phyloP scores from a whole-genome alignment of 768 basidiomycete species.

The Lactifluus echinatus region DNA sequence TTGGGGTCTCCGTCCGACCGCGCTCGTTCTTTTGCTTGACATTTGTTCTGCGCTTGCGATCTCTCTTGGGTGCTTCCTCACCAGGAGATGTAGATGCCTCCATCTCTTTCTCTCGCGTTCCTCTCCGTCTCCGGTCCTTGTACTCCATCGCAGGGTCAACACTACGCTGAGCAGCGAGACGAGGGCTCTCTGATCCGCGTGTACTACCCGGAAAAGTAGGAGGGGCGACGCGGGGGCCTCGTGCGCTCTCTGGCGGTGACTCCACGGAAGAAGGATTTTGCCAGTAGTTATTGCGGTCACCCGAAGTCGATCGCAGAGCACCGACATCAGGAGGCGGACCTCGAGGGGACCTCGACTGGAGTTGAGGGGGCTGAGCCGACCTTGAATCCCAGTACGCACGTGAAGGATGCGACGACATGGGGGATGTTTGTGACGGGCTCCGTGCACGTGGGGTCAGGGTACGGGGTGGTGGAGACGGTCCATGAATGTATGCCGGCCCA shows the following conservation, averaged over 20 bases:
- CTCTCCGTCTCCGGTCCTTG: conserved; percentile 37
- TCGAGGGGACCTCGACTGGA: conserved; percentile 23
- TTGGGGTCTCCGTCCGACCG: conserved; percentile 38
- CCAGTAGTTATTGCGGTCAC: conserved; percentile 13
- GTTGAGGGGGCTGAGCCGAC: conserved; percentile 30
- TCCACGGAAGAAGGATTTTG: conserved; percentile 5
- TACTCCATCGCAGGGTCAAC: conserved; percentile 33
- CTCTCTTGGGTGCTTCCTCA: conserved; percentile 44
- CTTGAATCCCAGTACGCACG: conserved; percentile 55
- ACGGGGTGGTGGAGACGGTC: conserved; percentile 27
- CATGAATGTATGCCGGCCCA: conserved; percentile 28
- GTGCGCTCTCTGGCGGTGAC: conserved; percentile 23
- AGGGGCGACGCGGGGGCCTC: conserved; percentile 24
- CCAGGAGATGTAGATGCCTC: conserved; percentile 10
- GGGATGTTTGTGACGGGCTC: conserved; percentile 40
- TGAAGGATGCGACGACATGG: conserved; percentile 43
- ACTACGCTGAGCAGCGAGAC: conserved; percentile 25
- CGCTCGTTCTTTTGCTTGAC: conserved; percentile 38
- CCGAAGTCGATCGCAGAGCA: conserved; percentile 1
- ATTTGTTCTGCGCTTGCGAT: conserved; percentile 42
- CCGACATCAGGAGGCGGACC: conserved; percentile 1
- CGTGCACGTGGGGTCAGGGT: conserved; percentile 38
- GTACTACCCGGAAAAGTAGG: conserved; percentile 26
- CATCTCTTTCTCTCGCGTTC: conserved; percentile 18
- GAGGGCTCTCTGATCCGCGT: conserved; percentile 55